Evolutionary conservation across 1,284 basidiomycete species (phyloP).

Genomic region (Moesziomyces parantarcticus): DNA sequence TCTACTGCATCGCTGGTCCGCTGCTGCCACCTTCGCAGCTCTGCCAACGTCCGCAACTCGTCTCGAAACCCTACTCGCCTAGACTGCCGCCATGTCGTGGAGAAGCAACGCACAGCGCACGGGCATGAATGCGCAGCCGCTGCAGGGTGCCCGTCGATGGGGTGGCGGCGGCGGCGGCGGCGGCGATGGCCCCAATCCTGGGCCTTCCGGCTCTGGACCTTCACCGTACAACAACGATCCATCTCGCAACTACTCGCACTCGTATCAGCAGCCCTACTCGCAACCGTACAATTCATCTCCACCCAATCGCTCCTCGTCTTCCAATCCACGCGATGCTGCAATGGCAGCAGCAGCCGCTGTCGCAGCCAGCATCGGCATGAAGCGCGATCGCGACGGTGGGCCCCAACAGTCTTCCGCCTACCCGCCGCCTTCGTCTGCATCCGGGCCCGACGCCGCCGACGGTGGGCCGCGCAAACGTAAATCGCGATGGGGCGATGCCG

Average conservation of each 20-base stretch:
- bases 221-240: slow-evolving; percentile 9
- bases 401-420: slow-evolving; percentile 4
- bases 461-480: slow-evolving; percentile 61
- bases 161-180: slow-evolving; percentile 51
- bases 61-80: not conserved
- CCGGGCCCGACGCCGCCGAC: slow-evolving; percentile 21
- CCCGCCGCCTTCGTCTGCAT: slow-evolving; percentile 8
- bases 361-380: slow-evolving; percentile 47
- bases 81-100: slow-evolving; percentile 57
- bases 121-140: slow-evolving; percentile 65
- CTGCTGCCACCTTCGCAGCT: not conserved
- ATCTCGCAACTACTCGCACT: slow-evolving; percentile 9
- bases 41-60: no score
- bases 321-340: slow-evolving; percentile 31
- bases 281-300: slow-evolving; percentile 17
- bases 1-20: no score
- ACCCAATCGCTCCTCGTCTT: slow-evolving; percentile 17
- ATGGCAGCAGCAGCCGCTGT: slow-evolving; percentile 39
- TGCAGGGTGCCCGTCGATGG: slow-evolving; percentile 58
- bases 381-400: slow-evolving; percentile 32
- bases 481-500: slow-evolving; percentile 65
- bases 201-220: slow-evolving; percentile 14
- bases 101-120: slow-evolving; percentile 63
- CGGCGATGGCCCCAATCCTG: slow-evolving; percentile 15
- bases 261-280: slow-evolving; percentile 19